These are phyloP conservation scores for Torulaspora gathmanii DNA, from an alignment of 805 yeast genomes.

Conservation along the genomic window DNA sequence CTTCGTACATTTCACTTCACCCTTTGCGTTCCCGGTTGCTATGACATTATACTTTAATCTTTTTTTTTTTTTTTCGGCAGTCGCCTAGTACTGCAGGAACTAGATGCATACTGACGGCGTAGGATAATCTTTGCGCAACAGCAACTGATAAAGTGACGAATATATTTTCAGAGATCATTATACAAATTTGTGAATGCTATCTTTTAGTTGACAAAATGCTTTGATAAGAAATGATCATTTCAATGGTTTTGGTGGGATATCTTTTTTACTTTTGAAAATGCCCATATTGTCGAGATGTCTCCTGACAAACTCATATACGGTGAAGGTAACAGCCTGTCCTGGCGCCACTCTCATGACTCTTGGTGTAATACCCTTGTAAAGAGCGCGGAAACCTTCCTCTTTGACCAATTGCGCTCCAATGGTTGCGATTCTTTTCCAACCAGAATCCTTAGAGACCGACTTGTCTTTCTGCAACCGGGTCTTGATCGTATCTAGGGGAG, in stretches of 20 bases:
- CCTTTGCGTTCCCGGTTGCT: slow-evolving; percentile 1
- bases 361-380: slow-evolving; percentile 97
- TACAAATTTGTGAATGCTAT: slow-evolving; percentile 3
- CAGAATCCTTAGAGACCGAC: slow-evolving; percentile 60
- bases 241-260: slow-evolving; percentile 11
- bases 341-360: slow-evolving; percentile 99
- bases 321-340: slow-evolving; percentile 97
- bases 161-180: slow-evolving; percentile 3
- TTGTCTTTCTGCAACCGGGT: slow-evolving; percentile 93
- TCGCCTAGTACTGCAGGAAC: not conserved
- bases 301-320: slow-evolving; percentile 89
- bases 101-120: not conserved
- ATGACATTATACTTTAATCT: not conserved
- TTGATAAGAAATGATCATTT: slow-evolving; percentile 4
- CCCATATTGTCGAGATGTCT: slow-evolving; percentile 47
- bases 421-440: slow-evolving; percentile 70
- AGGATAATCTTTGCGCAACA: no score
- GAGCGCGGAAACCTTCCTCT: slow-evolving; percentile 84
- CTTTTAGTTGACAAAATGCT: slow-evolving; percentile 1
- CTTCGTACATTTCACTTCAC: not conserved
- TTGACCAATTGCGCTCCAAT: slow-evolving; percentile 76
- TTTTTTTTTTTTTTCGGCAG: not conserved
- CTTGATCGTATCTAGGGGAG: slow-evolving; percentile 95
- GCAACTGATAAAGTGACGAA: not conserved
- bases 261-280: slow-evolving; percentile 19